phyloP scores from a whole-genome alignment of 2,329 filamentous ascomycete genomes.

The Ascochyta rabiei region DNA sequence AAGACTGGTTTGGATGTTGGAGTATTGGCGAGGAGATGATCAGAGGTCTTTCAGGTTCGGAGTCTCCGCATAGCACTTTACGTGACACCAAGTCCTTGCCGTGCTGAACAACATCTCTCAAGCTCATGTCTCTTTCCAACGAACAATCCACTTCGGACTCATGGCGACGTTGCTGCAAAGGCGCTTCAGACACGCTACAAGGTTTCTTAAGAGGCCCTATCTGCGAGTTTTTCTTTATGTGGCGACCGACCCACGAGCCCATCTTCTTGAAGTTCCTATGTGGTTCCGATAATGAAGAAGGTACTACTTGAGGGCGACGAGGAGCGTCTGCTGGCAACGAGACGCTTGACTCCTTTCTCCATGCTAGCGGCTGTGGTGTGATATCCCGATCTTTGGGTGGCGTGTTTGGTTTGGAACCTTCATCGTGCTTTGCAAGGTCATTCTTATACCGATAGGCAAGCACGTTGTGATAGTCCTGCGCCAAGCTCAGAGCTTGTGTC shows the following conservation, averaged over 20 bases:
- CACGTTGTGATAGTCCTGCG: slow-evolving; percentile 40
- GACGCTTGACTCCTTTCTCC: slow-evolving; percentile 22
- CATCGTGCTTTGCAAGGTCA: background rate
- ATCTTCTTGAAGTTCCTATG: slow-evolving; percentile 5
- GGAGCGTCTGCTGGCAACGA: background rate
- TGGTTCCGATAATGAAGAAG: background rate
- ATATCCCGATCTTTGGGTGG: slow-evolving; percentile 14
- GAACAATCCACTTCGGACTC: background rate
- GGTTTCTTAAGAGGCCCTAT: background rate
- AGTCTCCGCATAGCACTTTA: slow-evolving; percentile 1
- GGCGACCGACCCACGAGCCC: slow-evolving; percentile 12
- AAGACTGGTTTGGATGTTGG: background rate
- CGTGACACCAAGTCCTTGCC: slow-evolving; percentile 2
- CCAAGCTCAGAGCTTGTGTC: slow-evolving; percentile 25
- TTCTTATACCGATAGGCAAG: slow-evolving; percentile 35
- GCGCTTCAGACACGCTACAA: background rate
- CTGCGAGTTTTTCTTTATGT: background rate
- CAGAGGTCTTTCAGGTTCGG: background rate
- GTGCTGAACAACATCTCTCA: slow-evolving; percentile 1
- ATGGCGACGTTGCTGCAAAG: background rate
- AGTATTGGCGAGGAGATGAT: background rate
- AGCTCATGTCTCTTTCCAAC: background rate
- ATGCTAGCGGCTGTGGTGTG: slow-evolving; percentile 26
- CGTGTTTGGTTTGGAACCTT: background rate
- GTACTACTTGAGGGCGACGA: background rate